phyloP scores from a whole-genome alignment of 805 yeast species.

The Saturnispora serradocipensis region DNA sequence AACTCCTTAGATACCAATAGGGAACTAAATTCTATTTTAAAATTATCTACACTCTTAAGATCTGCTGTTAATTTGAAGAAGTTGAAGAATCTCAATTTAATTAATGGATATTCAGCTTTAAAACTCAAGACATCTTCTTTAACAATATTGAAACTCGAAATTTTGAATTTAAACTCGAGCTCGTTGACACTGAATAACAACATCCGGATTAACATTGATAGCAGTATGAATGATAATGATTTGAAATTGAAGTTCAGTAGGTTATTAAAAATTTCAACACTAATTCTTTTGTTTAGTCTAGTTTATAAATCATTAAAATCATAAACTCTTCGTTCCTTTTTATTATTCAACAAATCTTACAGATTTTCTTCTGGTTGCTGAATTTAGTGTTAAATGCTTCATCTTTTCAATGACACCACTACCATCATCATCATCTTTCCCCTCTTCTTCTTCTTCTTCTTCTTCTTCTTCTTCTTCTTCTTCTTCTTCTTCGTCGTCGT shows the following conservation, averaged over 20 bases:
- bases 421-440: slow-evolving; percentile 4
- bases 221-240: not conserved
- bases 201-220: no score
- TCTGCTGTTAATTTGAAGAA: slow-evolving; percentile 7
- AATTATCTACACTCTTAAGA: slow-evolving; percentile 13
- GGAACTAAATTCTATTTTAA: slow-evolving; percentile 22
- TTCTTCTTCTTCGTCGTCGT: slow-evolving; percentile 7
- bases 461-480: slow-evolving; percentile 1
- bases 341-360: slow-evolving; percentile 13
- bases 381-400: not conserved
- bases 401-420: slow-evolving; percentile 4
- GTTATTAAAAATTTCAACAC: slow-evolving; percentile 1
- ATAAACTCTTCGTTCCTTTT: not conserved
- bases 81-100: slow-evolving; percentile 1
- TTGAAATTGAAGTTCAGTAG: not conserved
- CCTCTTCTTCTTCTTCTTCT: no score
- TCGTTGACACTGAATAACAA: not conserved
- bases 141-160: slow-evolving; percentile 13
- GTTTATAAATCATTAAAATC: slow-evolving; percentile 4
- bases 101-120: slow-evolving; percentile 19
- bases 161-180: not conserved
- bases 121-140: slow-evolving; percentile 9
- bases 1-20: slow-evolving; percentile 18
- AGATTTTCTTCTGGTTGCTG: slow-evolving; percentile 20
- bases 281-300: not conserved